A percentile compares a stretch with the other conserved stretches of the same genome.
These are phyloP conservation scores for Zasmidium cellare DNA, from an alignment of 2,329 filamentous ascomycete genomes.

Conservation along the genomic window DNA sequence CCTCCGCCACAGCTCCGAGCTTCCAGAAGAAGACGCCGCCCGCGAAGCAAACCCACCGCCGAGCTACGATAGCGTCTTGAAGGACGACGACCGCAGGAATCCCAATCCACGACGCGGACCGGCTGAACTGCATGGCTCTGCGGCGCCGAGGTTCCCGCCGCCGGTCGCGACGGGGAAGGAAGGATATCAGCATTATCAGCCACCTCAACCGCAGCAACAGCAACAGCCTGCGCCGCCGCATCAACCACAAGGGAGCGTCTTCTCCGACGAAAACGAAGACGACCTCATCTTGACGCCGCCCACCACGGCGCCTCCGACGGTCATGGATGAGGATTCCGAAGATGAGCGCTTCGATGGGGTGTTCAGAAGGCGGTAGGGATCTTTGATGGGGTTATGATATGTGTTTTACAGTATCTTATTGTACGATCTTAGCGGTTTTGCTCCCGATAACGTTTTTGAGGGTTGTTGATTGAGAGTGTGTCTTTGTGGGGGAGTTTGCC, in stretches of 20 bases:
- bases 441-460: no score
- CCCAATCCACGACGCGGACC: not conserved
- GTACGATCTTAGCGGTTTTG: no score
- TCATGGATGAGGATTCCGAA: constrained; percentile 9
- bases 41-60: constrained; percentile 3
- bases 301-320: constrained; percentile 10
- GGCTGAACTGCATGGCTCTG: not conserved
- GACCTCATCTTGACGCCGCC: constrained; percentile 6
- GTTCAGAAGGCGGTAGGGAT: not conserved
- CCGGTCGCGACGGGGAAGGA: not conserved
- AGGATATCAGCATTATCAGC: no score
- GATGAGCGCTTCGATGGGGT: constrained; percentile 3
- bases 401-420: no score
- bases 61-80: constrained; percentile 7
- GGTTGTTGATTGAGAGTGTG: no score
- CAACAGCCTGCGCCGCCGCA: no score
- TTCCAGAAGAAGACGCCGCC: not conserved
- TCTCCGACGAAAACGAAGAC: constrained; percentile 2
- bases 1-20: constrained; percentile 4
- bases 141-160: not conserved
- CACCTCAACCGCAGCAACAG: not conserved
- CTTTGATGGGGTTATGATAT: no score
- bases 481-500: no score
- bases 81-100: constrained; percentile 5
- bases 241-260: not conserved